A percentile compares a stretch with the other conserved stretches of the same genome.
Conservation (phyloP, 176 grass and related monocot genomes). For the Ensete glaucum region DNA sequence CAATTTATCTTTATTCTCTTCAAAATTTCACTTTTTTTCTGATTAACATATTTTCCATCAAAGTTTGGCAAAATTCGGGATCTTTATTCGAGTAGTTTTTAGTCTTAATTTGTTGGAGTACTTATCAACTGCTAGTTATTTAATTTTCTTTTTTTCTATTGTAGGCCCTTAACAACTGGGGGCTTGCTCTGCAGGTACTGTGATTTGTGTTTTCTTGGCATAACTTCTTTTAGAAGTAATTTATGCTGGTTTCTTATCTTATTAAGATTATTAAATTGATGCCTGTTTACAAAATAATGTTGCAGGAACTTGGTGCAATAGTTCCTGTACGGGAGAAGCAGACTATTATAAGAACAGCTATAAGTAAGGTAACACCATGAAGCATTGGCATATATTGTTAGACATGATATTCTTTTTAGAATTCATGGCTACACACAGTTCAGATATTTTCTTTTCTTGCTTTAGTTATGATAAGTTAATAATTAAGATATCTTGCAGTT, state of each 20-base stretch:
- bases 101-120: no score
- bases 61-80: not conserved
- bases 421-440: not conserved
- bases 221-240: conserved; percentile 5
- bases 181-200: conserved; percentile 89
- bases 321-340: conserved; percentile 92
- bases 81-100: not conserved
- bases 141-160: conserved; percentile 14
- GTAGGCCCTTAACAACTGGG: conserved; percentile 98
- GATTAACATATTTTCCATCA: not conserved
- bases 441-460: not conserved
- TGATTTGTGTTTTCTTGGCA: conserved; percentile 14
- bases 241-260: conserved; percentile 15
- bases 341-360: conserved; percentile 91
- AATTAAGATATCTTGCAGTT: conserved; percentile 42
- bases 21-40: not conserved
- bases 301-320: conserved; percentile 94
- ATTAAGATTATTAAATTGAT: conserved; percentile 21
- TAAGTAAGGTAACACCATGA: conserved; percentile 72
- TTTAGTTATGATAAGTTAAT: conserved; percentile 4
- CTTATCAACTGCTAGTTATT: no score
- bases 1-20: not conserved
- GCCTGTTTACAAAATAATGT: conserved; percentile 26
- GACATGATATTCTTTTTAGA: no score
- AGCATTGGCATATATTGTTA: not conserved